Percentiles rank a stretch among this genome's conserved stretches.
Conservation (phyloP, 352 stramenopile genomes). For the Globisporangium camurandrum region DNA sequence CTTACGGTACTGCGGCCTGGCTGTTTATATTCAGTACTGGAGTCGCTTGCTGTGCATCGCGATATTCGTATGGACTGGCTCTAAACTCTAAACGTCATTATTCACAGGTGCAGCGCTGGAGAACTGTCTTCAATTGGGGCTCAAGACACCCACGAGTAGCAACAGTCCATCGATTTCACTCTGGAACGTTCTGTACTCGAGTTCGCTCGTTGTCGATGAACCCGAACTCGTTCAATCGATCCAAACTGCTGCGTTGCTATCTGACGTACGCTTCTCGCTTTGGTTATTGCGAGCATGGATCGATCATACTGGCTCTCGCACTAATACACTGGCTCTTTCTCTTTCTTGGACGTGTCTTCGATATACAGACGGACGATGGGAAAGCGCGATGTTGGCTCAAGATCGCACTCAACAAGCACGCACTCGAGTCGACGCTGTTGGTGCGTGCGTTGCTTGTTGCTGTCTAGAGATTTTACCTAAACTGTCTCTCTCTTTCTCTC, state of each 20-base stretch:
- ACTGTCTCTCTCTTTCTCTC: too few species aligned
- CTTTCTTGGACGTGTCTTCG: too few species aligned
- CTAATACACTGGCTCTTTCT: neutral
- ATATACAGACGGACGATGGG: slow-evolving; percentile 41
- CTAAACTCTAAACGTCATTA: too few species aligned
- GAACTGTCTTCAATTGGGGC: slow-evolving; percentile 48
- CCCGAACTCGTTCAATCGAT: slow-evolving; percentile 58
- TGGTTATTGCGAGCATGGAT: too few species aligned
- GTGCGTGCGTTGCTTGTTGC: slow-evolving; percentile 17
- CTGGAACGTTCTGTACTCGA: slow-evolving; percentile 70
- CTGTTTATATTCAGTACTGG: neutral
- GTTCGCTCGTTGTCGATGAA: slow-evolving; percentile 67
- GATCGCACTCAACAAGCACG: slow-evolving; percentile 70
- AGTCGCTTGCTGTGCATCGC: too few species aligned
- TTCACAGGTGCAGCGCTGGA: slow-evolving; percentile 54
- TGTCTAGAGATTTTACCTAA: neutral
- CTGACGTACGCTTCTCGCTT: slow-evolving; percentile 31
- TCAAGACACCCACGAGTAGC: slow-evolving; percentile 34
- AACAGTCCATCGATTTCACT: slow-evolving; percentile 50
- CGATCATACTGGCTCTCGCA: neutral
- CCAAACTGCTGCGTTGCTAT: slow-evolving; percentile 57
- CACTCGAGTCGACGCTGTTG: slow-evolving; percentile 71
- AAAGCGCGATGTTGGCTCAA: slow-evolving; percentile 76
- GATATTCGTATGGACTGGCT: too few species aligned
- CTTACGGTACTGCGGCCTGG: slow-evolving; percentile 34